phyloP scores from a whole-genome alignment of 345 rosid species.

The Bruguiera gymnorhiza region DNA sequence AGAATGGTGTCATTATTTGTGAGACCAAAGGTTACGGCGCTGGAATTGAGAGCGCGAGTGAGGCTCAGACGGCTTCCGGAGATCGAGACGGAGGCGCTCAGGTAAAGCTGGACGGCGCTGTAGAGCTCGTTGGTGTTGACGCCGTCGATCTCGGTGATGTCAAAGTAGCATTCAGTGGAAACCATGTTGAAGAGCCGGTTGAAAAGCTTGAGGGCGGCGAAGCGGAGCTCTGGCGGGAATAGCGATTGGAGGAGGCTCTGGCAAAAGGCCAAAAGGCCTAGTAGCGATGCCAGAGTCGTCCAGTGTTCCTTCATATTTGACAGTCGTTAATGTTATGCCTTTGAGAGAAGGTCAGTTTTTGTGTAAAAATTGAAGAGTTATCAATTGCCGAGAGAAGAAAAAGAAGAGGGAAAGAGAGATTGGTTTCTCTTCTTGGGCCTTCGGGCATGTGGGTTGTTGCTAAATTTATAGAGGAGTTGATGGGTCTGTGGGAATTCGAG shows the following conservation, averaged over 20 bases:
- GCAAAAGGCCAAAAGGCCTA: constrained; percentile 83
- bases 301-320: constrained; percentile 65
- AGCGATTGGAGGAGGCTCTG: constrained; percentile 64
- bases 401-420: constrained; percentile 9
- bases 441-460: constrained; percentile 1
- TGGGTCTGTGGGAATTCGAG: constrained; percentile 9
- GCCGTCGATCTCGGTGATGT: constrained; percentile 92
- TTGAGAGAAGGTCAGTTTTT: not conserved
- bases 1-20: constrained; percentile 74
- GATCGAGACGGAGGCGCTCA: constrained; percentile 67
- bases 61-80: constrained; percentile 79
- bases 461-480: constrained; percentile 18
- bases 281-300: constrained; percentile 74
- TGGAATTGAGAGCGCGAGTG: constrained; percentile 82
- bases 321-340: no score
- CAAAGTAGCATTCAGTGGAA: constrained; percentile 75
- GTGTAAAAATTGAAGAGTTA: not conserved
- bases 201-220: constrained; percentile 55
- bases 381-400: not conserved
- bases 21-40: constrained; percentile 81
- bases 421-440: not conserved
- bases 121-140: constrained; percentile 98
- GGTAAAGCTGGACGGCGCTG: constrained; percentile 96
- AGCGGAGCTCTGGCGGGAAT: constrained; percentile 89
- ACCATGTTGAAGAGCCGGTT: constrained; percentile 49